Percentiles rank a stretch among this genome's conserved stretches.
phyloP scores from a whole-genome alignment of 768 basidiomycete species.

The Mycena chlorophos region DNA sequence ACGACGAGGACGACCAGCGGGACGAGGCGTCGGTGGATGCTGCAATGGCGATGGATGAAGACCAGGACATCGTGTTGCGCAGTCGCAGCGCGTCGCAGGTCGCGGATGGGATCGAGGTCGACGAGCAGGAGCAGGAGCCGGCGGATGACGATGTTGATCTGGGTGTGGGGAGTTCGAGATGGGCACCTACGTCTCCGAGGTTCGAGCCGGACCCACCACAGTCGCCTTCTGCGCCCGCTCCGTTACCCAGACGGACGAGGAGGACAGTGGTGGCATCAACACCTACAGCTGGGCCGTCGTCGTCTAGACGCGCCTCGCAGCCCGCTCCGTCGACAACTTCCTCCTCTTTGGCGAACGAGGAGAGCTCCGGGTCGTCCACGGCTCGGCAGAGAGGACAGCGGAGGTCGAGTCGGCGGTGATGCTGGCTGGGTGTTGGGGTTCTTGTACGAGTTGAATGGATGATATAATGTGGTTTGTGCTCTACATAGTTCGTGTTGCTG shows the following conservation, averaged over 20 bases:
- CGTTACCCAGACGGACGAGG: neutral
- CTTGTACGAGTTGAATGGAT: too few species aligned
- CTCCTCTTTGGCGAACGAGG: neutral
- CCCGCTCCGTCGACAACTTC: neutral
- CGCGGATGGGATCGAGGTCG: neutral
- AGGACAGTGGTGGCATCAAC: neutral
- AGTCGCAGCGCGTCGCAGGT: slow-evolving; percentile 25
- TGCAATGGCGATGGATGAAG: slow-evolving; percentile 24
- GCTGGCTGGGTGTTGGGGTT: too few species aligned
- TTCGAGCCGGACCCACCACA: slow-evolving; percentile 9
- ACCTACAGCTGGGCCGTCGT: neutral
- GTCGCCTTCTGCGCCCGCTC: slow-evolving; percentile 5
- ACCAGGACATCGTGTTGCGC: slow-evolving; percentile 53
- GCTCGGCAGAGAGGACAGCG: neutral
- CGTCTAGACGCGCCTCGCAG: neutral
- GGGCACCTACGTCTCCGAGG: slow-evolving; percentile 30
- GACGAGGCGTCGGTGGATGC: slow-evolving; percentile 65
- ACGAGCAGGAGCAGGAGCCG: slow-evolving; percentile 22
- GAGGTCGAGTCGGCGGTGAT: neutral
- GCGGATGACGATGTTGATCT: slow-evolving; percentile 24
- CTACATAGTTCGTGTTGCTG: too few species aligned
- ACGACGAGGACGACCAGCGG: slow-evolving; percentile 43
- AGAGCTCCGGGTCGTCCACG: neutral
- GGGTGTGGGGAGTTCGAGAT: slow-evolving; percentile 34
- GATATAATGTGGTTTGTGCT: too few species aligned